Base-by-base conservation (phyloP, 2,329 filamentous ascomycete species). In the Penicillium psychrosexuale region DNA sequence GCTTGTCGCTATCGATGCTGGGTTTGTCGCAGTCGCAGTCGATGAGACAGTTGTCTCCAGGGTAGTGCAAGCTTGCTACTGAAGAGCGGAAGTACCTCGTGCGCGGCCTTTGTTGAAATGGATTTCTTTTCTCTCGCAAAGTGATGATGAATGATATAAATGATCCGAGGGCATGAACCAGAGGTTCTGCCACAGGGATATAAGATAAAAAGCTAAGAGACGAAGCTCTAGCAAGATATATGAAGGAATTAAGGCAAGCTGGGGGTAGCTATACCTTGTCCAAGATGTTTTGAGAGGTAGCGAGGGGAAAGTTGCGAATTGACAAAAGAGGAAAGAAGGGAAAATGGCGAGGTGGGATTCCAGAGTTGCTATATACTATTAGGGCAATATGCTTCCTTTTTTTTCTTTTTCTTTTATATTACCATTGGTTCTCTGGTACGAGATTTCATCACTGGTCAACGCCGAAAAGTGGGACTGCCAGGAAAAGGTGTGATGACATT, bases 291-390 rank as follows among this genome's bases (percentile, higher is more conserved):
- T 31, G 38, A 53, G 46, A 52, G 47, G 37, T 34, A 17, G 13
- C 9, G 38, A 28, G 38, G 43, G 15, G 24, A 30, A 45, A n/a
- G 33, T 40, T 39, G 28, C 17, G 38, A 30, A 28, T 31, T 34
- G 30, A 37, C 31, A 34, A 40, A 45, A 34, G 44, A 55, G 22
- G 39, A 51, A 52, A 34, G 49, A 55, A 39, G 33, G 31, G 45
- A 39, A 40, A 42, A 43, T 31, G 3, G 17, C 15, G 36, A 45
- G 34, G 47, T 34, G 53, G 54, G 61, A 46, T 52, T 40, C 1
- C 27, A 34, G 46, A 51, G 36, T 30, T 36, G 44, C 57, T 62
- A 59, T 63, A 64, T 64, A 63, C 27, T 47, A 37, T 33, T 44
- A 8, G 36, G 34, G 13, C 24, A 30, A 38, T 22, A 27, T 27